These are phyloP conservation scores for Polyplosphaeria fusca DNA, from an alignment of 495 filamentous ascomycete species.

Conservation along the genomic window DNA sequence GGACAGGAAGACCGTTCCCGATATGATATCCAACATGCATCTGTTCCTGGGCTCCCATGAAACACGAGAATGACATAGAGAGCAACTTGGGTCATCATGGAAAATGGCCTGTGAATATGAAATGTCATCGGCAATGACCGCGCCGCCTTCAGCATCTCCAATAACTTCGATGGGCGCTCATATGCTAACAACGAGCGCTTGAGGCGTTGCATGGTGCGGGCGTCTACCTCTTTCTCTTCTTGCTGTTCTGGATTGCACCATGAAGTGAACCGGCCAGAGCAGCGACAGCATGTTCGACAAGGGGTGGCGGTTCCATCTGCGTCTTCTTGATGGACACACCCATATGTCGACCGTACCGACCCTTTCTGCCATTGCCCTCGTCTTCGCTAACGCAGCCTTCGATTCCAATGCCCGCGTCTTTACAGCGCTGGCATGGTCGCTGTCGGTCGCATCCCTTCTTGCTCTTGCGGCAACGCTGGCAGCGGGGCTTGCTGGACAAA, in stretches of 20 bases:
- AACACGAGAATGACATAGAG: too few relatives aligned
- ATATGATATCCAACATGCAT: too few relatives aligned
- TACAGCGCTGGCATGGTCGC: conserved; percentile 89
- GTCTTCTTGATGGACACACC: conserved; percentile 82
- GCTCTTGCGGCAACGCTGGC: conserved; percentile 96
- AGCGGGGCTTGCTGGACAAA: conserved; percentile 88
- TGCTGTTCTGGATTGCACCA: conserved; percentile 51
- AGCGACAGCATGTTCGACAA: conserved; percentile 30
- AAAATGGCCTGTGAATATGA: too few relatives aligned
- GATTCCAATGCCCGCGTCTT: conserved; percentile 87
- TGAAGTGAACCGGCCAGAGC: conserved; percentile 11
- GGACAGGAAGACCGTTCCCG: too few relatives aligned
- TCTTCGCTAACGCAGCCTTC: conserved; percentile 96
- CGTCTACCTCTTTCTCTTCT: conserved; percentile 70
- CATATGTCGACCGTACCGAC: conserved; percentile 95
- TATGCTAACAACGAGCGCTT: too few relatives aligned
- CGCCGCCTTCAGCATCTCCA: too few relatives aligned
- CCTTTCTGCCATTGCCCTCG: conserved; percentile 92
- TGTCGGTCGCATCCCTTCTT: conserved; percentile 99
- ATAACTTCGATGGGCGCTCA: too few relatives aligned
- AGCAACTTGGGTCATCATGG: too few relatives aligned
- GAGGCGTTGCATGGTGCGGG: too few relatives aligned
- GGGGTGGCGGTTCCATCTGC: conserved; percentile 44
- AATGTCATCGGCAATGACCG: too few relatives aligned
- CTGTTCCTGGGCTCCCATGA: too few relatives aligned